phyloP scores from a whole-genome alignment of 805 yeast species.

The Kluyveromyces nonfermentans region DNA sequence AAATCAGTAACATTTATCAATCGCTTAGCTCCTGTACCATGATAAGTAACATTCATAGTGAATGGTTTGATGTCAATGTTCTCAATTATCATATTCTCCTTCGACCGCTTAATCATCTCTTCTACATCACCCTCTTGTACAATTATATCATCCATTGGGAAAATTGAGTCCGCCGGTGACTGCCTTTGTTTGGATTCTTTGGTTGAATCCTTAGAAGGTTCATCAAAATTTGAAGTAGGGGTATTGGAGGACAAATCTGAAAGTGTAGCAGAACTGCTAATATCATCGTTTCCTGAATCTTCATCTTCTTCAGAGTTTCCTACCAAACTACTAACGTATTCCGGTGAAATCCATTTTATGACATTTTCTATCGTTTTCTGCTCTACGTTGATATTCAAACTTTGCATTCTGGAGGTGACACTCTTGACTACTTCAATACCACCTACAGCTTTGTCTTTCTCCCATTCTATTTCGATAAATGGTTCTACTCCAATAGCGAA shows the following conservation, averaged over 20 bases:
- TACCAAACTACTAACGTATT: constrained; percentile 22
- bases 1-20: constrained; percentile 73
- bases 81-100: constrained; percentile 60
- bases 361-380: constrained; percentile 56
- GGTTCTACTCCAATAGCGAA: constrained; percentile 16
- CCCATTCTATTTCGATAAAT: constrained; percentile 52
- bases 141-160: constrained; percentile 1
- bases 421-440: constrained; percentile 75
- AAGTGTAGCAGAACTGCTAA: not conserved
- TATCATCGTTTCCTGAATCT: constrained; percentile 5
- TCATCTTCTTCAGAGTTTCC: constrained; percentile 11
- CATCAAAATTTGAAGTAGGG: constrained; percentile 5
- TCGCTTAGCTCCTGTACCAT: constrained; percentile 60
- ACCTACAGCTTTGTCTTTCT: constrained; percentile 77
- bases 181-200: not conserved
- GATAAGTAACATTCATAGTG: constrained; percentile 59
- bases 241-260: not conserved
- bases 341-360: constrained; percentile 64
- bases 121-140: constrained; percentile 8
- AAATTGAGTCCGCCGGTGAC: not conserved
- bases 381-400: constrained; percentile 66
- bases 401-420: constrained; percentile 51
- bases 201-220: not conserved
- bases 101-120: constrained; percentile 68
- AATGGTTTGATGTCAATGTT: constrained; percentile 43